These are phyloP conservation scores for Kazachstania taianensis DNA, from an alignment of 805 yeast genomes.

Conservation along the genomic window DNA sequence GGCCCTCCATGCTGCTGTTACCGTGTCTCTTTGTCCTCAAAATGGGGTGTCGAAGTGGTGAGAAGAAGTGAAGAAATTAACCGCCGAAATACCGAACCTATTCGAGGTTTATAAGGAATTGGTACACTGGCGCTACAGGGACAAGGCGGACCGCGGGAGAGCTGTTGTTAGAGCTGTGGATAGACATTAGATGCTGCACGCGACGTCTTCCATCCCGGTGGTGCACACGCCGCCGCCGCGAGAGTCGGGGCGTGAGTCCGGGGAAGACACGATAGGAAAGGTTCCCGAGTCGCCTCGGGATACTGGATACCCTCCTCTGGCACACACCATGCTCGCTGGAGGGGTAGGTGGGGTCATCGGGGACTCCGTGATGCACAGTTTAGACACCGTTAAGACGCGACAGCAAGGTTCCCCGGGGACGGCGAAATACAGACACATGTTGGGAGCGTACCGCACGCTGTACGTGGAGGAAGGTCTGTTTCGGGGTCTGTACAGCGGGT, in stretches of 20 bases:
- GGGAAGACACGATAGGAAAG: no score
- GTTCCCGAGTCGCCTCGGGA: no score
- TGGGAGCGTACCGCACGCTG: constrained; percentile 68
- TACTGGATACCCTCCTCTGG: background rate
- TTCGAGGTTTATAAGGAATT: no score
- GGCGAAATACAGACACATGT: constrained; percentile 60
- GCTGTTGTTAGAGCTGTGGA: no score
- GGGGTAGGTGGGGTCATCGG: constrained; percentile 93
- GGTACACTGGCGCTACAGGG: no score
- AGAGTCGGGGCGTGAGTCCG: background rate
- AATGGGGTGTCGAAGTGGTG: no score
- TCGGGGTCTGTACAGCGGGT: constrained; percentile 86
- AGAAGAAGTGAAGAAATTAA: no score
- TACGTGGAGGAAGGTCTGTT: constrained; percentile 72
- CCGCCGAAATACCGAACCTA: no score
- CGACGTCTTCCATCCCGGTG: background rate
- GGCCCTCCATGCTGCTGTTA: background rate
- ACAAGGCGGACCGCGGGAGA: no score
- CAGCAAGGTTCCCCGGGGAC: constrained; percentile 83
- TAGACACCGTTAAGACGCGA: constrained; percentile 93
- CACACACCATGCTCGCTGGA: constrained; percentile 34
- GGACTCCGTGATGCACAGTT: constrained; percentile 86
- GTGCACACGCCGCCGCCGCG: background rate
- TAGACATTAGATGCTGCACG: background rate
- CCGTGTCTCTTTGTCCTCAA: no score